Conservation (phyloP, 768 basidiomycete species). For the Suillus paluster region DNA sequence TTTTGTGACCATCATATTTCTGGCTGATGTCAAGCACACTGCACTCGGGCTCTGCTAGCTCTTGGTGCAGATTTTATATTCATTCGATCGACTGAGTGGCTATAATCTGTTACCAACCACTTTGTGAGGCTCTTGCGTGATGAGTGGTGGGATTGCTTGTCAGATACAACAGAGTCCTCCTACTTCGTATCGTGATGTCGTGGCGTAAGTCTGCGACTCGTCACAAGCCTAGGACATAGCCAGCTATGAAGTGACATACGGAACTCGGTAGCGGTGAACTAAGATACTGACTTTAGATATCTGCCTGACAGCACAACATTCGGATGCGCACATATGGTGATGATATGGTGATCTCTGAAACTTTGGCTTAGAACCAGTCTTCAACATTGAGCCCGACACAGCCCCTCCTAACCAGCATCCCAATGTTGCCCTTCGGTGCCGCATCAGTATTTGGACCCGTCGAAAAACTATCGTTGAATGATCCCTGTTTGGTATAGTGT, state of each 20-base stretch:
- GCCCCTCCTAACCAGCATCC: too few relatives aligned
- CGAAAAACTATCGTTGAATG: too few relatives aligned
- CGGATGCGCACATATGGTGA: neutral
- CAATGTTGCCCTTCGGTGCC: neutral
- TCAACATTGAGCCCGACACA: neutral
- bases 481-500: too few relatives aligned
- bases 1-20: neutral
- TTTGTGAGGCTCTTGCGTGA: neutral
- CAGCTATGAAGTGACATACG: neutral
- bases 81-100: neutral
- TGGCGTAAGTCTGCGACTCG: neutral
- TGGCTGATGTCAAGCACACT: neutral
- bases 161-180: too few relatives aligned
- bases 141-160: neutral
- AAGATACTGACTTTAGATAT: neutral
- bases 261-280: neutral
- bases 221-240: neutral
- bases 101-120: neutral
- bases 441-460: too few relatives aligned
- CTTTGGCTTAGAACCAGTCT: neutral
- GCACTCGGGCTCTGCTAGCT: neutral
- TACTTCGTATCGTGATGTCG: neutral
- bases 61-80: too few relatives aligned
- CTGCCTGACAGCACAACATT: neutral
- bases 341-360: neutral